Percentiles rank a stretch among this genome's conserved stretches.
phyloP scores from a whole-genome alignment of 495 filamentous ascomycete genomes.

The Xylaria curta region DNA sequence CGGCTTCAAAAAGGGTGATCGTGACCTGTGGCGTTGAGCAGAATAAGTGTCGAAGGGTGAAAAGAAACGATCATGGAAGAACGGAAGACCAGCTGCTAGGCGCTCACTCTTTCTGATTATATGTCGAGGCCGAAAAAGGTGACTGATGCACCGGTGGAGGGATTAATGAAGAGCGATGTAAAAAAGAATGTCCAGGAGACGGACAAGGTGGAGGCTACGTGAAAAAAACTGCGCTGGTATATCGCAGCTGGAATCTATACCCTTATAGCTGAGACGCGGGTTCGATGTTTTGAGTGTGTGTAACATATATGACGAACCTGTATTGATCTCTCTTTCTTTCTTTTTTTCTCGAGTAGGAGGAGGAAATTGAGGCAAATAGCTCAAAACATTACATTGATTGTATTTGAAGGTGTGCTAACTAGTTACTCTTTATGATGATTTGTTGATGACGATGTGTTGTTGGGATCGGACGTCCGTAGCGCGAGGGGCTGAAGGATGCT shows the following conservation, averaged over 20 bases:
- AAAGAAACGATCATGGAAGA: background rate
- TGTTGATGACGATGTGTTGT: background rate
- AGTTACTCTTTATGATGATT: background rate
- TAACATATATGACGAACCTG: constrained; percentile 18
- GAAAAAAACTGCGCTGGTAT: constrained; percentile 10
- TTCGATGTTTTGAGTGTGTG: constrained; percentile 5
- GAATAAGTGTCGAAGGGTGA: background rate
- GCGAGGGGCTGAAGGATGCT: background rate
- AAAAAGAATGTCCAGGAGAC: background rate
- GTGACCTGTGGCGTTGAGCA: constrained; percentile 52
- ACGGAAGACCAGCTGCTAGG: background rate
- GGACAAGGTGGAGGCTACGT: background rate
- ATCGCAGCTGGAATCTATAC: constrained; percentile 26
- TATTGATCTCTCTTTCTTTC: background rate
- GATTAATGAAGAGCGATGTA: constrained; percentile 13
- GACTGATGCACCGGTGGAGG: background rate
- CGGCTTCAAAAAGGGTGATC: constrained; percentile 50
- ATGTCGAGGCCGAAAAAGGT: background rate
- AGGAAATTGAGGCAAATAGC: background rate
- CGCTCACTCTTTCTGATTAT: background rate
- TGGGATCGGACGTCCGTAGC: background rate
- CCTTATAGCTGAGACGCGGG: constrained; percentile 5
- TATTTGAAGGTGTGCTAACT: background rate
- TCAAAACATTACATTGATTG: background rate
- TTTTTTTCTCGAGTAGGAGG: background rate